Conservation (phyloP, 805 yeast genomes). For the Candida ponderosae region DNA sequence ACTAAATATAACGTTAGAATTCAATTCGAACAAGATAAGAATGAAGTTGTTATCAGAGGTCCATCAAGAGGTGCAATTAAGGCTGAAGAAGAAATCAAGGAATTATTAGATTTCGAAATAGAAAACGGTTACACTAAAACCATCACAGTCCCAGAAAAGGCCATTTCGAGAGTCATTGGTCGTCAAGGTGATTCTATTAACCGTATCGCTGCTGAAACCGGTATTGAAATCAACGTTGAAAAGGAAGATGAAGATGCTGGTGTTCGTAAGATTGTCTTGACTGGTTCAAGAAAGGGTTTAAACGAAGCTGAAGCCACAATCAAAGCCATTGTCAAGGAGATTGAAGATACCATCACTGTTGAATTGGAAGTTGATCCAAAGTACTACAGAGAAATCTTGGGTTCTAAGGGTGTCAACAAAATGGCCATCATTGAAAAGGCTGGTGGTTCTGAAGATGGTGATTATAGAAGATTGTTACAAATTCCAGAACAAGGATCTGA, state of each 20-base stretch:
- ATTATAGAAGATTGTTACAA: slow-evolving; percentile 48
- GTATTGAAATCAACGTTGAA: slow-evolving; percentile 44
- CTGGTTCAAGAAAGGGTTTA: slow-evolving; percentile 73
- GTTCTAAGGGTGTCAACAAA: slow-evolving; percentile 68
- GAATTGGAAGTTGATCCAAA: slow-evolving; percentile 63
- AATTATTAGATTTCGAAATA: slow-evolving; percentile 75
- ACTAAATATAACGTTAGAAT: slow-evolving; percentile 81
- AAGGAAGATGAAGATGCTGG: slow-evolving; percentile 38
- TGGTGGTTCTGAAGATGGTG: slow-evolving; percentile 54
- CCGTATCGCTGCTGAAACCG: slow-evolving; percentile 59
- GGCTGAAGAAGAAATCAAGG: slow-evolving; percentile 78
- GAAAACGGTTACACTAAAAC: slow-evolving; percentile 69
- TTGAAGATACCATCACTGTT: slow-evolving; percentile 51
- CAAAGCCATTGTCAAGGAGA: slow-evolving; percentile 52
- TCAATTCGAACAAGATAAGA: slow-evolving; percentile 56
- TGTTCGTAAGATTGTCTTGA: slow-evolving; percentile 54
- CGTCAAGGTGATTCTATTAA: slow-evolving; percentile 78
- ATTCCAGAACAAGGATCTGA: slow-evolving; percentile 65
- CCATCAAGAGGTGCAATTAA: slow-evolving; percentile 84
- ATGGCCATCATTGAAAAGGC: slow-evolving; percentile 70
- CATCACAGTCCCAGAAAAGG: slow-evolving; percentile 61
- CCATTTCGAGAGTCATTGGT: slow-evolving; percentile 86
- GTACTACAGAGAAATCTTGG: slow-evolving; percentile 69
- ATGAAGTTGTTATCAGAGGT: slow-evolving; percentile 70
- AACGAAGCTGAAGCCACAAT: slow-evolving; percentile 63